Conservation (phyloP, 2,329 filamentous ascomycete species). For the Aureobasidium sp. region DNA sequence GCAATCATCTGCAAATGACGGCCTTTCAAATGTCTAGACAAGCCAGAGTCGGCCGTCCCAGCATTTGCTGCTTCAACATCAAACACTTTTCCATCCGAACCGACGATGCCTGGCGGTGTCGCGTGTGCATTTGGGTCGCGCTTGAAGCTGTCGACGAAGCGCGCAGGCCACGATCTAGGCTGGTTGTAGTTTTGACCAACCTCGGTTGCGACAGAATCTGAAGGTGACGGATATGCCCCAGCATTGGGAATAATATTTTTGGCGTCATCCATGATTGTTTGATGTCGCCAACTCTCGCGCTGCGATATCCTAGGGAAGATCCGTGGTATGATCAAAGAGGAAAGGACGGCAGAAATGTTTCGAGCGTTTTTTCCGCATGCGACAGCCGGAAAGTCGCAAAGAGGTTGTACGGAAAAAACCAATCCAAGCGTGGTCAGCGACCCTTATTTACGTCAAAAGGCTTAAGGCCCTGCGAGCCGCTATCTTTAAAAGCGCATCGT, state of each 20-base stretch:
- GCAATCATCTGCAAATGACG: conserved; percentile 96
- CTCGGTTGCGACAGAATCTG: conserved; percentile 13
- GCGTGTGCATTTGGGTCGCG: conserved; percentile 53
- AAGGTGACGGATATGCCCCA: conserved; percentile 19
- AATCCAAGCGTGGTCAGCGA: conserved; percentile 1
- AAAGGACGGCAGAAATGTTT: neutral
- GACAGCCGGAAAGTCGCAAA: neutral
- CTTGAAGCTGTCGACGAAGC: conserved; percentile 56
- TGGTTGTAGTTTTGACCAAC: conserved; percentile 14
- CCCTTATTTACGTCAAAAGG: conserved; percentile 12
- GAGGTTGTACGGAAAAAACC: conserved; percentile 5
- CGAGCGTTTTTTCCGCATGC: neutral
- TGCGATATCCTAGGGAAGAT: neutral
- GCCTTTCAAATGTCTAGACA: conserved; percentile 69
- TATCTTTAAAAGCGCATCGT: neutral
- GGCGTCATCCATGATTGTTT: conserved; percentile 20
- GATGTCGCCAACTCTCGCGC: neutral
- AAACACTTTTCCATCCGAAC: conserved; percentile 50
- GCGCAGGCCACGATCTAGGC: conserved; percentile 15
- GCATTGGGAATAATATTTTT: conserved; percentile 18
- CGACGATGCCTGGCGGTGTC: conserved; percentile 35
- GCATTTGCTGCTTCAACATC: conserved; percentile 56
- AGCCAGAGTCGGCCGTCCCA: conserved; percentile 63
- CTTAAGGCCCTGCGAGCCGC: neutral
- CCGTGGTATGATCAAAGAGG: neutral